phyloP scores from a whole-genome alignment of 495 filamentous ascomycete genomes.

The Polyplosphaeria fusca region DNA sequence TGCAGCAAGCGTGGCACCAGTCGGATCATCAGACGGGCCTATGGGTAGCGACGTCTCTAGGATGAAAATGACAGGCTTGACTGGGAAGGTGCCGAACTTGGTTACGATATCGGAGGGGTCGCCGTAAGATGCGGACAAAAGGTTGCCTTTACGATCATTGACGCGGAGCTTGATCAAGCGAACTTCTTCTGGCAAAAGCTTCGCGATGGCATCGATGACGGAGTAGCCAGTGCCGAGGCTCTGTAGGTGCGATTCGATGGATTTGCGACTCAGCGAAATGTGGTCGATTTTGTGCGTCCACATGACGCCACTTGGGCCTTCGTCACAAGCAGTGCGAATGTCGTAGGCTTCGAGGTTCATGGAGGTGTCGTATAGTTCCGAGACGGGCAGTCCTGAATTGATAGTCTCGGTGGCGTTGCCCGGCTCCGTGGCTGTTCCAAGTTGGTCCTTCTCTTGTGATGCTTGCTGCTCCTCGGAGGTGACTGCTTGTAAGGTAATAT shows the following conservation, averaged over 20 bases:
- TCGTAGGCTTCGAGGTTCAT: conserved; percentile 18
- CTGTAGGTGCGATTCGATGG: conserved; percentile 11
- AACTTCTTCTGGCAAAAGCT: conserved; percentile 6
- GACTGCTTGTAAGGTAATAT: too few species aligned
- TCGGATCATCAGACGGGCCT: background rate
- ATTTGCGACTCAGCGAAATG: conserved; percentile 4
- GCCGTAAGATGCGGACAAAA: conserved; percentile 1
- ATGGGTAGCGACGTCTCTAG: background rate
- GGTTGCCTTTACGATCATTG: conserved; percentile 3
- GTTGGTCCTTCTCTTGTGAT: too few species aligned
- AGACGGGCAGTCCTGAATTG: too few species aligned
- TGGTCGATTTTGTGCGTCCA: conserved; percentile 7
- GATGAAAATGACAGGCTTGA: conserved; percentile 14
- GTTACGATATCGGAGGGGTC: conserved; percentile 1
- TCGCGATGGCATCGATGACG: conserved; percentile 16
- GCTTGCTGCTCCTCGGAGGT: too few species aligned
- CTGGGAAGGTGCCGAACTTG: conserved; percentile 9
- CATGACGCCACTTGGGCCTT: background rate
- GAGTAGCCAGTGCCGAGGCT: conserved; percentile 6
- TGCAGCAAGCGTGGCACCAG: background rate
- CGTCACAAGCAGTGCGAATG: conserved; percentile 2
- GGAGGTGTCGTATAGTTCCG: too few species aligned
- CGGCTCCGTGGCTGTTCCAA: too few species aligned
- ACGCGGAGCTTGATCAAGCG: conserved; percentile 3
- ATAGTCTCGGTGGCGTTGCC: too few species aligned